A percentile compares a stretch with the other conserved stretches of the same genome.
phyloP scores from a whole-genome alignment of 163 green algal genomes.

The Scenedesmus sp. region DNA sequence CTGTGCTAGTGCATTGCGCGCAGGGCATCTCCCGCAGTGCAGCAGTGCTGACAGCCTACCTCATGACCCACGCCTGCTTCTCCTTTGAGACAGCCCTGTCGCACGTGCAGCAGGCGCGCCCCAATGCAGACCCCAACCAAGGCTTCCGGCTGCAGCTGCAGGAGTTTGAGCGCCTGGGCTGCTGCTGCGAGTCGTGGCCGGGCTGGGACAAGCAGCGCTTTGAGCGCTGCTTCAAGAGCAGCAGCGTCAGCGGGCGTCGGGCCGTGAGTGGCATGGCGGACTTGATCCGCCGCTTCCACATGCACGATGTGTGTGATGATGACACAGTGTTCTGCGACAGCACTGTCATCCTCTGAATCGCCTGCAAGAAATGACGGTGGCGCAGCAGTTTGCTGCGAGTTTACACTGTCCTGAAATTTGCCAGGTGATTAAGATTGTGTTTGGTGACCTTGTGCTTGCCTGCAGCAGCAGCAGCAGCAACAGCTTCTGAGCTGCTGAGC shows the following conservation, averaged over 20 bases:
- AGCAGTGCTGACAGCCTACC: constrained; percentile 91
- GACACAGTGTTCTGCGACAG: constrained; percentile 23
- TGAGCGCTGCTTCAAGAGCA: constrained; percentile 7
- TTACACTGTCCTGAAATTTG: neutral
- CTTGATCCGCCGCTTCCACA: constrained; percentile 43
- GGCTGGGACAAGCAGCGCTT: constrained; percentile 19
- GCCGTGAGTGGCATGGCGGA: constrained; percentile 15
- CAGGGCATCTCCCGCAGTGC: constrained; percentile 94
- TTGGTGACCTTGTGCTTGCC: neutral
- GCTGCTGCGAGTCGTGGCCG: neutral
- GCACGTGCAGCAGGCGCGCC: constrained; percentile 68
- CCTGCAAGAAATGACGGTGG: neutral
- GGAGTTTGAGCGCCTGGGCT: constrained; percentile 43
- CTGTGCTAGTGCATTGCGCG: constrained; percentile 96
- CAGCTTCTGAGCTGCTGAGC: neutral
- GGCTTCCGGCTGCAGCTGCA: constrained; percentile 72
- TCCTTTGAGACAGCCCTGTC: constrained; percentile 87
- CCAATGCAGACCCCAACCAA: constrained; percentile 96
- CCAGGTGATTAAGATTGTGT: neutral
- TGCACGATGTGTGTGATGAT: neutral
- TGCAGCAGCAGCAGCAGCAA: neutral
- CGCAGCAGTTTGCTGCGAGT: neutral
- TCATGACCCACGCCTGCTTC: constrained; percentile 88
- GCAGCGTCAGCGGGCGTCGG: constrained; percentile 24
- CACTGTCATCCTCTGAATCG: neutral